These are phyloP conservation scores for Yarrowia sp. DNA, from an alignment of 805 yeast genomes.

Conservation along the genomic window DNA sequence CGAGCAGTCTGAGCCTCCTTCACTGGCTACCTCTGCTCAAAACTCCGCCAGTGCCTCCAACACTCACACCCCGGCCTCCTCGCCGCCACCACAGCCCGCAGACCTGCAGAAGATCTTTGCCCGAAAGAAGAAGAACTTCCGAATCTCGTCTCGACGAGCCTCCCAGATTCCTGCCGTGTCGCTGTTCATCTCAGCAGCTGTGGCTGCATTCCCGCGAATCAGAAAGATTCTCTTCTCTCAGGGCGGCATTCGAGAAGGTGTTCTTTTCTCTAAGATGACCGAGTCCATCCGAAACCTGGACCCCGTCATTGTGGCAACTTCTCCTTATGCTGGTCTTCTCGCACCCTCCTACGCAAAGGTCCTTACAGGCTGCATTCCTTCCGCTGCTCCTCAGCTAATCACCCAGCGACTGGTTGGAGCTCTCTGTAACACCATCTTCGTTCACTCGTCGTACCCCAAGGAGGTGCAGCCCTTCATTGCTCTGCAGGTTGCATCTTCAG, in stretches of 20 bases:
- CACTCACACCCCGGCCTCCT: slow-evolving; percentile 44
- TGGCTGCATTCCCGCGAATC: slow-evolving; percentile 65
- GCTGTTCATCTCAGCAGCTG: slow-evolving; percentile 64
- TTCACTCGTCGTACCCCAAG: slow-evolving; percentile 77
- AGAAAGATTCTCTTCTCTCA: slow-evolving; percentile 72
- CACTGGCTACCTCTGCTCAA: slow-evolving; percentile 27
- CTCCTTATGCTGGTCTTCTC: slow-evolving; percentile 73
- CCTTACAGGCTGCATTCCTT: slow-evolving; percentile 64
- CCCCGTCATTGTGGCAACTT: slow-evolving; percentile 71
- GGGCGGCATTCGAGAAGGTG: slow-evolving; percentile 82
- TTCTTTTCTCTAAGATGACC: slow-evolving; percentile 67
- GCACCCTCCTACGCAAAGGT: slow-evolving; percentile 63
- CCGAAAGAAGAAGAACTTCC: slow-evolving; percentile 57
- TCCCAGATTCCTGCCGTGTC: slow-evolving; percentile 75
- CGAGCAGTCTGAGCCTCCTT: slow-evolving; percentile 36
- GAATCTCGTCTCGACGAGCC: slow-evolving; percentile 70
- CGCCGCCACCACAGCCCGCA: slow-evolving; percentile 36
- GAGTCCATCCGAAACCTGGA: slow-evolving; percentile 66
- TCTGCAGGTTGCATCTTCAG: slow-evolving; percentile 72
- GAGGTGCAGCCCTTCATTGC: slow-evolving; percentile 80
- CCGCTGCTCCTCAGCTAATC: slow-evolving; percentile 64
- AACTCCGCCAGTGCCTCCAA: slow-evolving; percentile 46
- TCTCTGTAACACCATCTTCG: slow-evolving; percentile 74
- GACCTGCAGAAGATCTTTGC: slow-evolving; percentile 38
- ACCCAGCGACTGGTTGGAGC: slow-evolving; percentile 70